Percentiles rank a stretch among this genome's conserved stretches.
Evolutionary conservation across 768 basidiomycete genomes (phyloP).

Genomic region (Chiua virens): DNA sequence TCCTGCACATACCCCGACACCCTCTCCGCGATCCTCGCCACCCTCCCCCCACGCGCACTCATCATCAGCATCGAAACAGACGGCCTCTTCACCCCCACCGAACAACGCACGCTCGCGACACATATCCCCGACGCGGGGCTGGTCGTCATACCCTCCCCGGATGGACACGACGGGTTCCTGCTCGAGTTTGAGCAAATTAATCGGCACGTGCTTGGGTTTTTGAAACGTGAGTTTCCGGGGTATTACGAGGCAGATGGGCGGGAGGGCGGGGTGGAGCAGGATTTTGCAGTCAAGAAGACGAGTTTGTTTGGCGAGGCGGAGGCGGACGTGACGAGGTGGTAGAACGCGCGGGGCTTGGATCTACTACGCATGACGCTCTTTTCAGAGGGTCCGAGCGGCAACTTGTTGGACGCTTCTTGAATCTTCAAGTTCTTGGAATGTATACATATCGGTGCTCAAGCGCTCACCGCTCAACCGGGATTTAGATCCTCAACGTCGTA

Average conservation of each 20-base stretch:
- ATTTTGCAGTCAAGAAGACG: constrained; percentile 82
- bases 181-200: constrained; percentile 97
- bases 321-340: constrained; percentile 89
- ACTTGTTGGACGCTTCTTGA: too few relatives aligned
- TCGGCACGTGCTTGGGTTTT: constrained; percentile 64
- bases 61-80: constrained; percentile 92
- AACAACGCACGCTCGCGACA: constrained; percentile 81
- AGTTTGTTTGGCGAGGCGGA: constrained; percentile 98
- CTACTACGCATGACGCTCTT: too few relatives aligned
- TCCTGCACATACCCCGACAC: too few relatives aligned
- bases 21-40: constrained; percentile 57
- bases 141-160: constrained; percentile 77
- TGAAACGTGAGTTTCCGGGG: constrained; percentile 71
- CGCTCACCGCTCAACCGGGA: constrained; percentile 11
- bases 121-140: constrained; percentile 80
- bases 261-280: constrained; percentile 43
- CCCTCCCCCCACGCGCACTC: constrained; percentile 73
- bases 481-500: neutral
- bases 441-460: too few relatives aligned
- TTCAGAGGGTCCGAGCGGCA: too few relatives aligned
- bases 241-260: constrained; percentile 43
- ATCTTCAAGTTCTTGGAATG: too few relatives aligned
- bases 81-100: constrained; percentile 89
- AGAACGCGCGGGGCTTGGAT: constrained; percentile 10
- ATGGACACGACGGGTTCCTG: constrained; percentile 97